Evolutionary conservation across 768 basidiomycete species (phyloP).

Genomic region (Tulasnella sp.): DNA sequence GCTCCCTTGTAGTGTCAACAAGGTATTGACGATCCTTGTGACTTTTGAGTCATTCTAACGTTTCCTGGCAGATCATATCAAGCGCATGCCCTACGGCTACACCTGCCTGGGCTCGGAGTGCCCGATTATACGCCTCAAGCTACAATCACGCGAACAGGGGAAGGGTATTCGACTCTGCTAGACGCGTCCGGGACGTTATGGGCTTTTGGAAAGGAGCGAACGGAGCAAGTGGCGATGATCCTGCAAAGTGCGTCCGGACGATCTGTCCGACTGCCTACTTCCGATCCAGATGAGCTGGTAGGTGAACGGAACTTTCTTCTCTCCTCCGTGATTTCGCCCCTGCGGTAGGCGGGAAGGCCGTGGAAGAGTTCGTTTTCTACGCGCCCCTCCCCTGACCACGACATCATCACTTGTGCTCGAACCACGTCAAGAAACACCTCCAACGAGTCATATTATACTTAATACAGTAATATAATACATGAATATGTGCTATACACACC

Average conservation of each 20-base stretch:
- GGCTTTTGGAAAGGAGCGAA: background rate
- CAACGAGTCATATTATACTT: too few relatives aligned
- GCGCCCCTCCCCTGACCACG: too few relatives aligned
- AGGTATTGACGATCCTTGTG: background rate
- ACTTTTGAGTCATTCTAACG: background rate
- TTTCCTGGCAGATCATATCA: background rate
- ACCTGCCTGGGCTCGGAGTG: background rate
- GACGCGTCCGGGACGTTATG: background rate
- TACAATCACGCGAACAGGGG: background rate
- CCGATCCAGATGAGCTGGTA: background rate
- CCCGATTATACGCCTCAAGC: background rate
- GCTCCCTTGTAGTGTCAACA: background rate
- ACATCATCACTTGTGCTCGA: too few relatives aligned
- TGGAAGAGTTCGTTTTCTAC: too few relatives aligned
- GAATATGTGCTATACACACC: too few relatives aligned
- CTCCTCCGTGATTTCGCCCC: background rate
- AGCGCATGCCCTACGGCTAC: background rate
- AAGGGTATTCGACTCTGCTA: background rate
- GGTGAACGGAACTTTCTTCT: background rate
- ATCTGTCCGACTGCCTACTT: background rate
- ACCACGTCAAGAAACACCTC: too few relatives aligned
- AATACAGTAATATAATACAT: too few relatives aligned
- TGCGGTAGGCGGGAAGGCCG: too few relatives aligned
- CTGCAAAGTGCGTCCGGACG: background rate
- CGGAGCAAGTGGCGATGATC: background rate